A percentile compares a stretch with the other conserved stretches of the same genome.
These are phyloP conservation scores for Leucoagaricus sp. DNA, from an alignment of 1,284 basidiomycete genomes.

Conservation along the genomic window DNA sequence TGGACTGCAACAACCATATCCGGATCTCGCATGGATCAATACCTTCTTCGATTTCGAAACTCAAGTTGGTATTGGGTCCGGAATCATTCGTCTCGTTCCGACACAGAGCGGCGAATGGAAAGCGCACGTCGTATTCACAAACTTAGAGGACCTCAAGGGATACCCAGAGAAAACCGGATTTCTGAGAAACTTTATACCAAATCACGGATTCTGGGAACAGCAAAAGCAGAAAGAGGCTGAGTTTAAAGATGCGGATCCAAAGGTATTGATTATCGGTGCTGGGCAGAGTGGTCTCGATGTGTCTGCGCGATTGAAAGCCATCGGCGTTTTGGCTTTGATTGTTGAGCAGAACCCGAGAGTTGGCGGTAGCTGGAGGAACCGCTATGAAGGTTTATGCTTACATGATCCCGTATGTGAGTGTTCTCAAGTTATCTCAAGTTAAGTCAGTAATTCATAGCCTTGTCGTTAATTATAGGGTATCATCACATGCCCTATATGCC, in stretches of 20 bases:
- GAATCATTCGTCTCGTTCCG: constrained; percentile 14
- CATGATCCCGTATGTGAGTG: constrained; percentile 51
- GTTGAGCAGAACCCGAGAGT: constrained; percentile 55
- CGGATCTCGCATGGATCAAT: constrained; percentile 17
- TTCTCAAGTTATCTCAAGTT: not conserved
- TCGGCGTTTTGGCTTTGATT: constrained; percentile 54
- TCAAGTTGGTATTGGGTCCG: constrained; percentile 11
- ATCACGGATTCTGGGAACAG: constrained; percentile 38
- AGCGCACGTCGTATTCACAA: constrained; percentile 21
- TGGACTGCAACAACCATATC: not conserved
- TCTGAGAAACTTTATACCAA: constrained; percentile 27
- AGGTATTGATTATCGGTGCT: constrained; percentile 61
- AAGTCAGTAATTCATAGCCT: not conserved
- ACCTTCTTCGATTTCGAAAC: constrained; percentile 18
- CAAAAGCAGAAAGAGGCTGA: constrained; percentile 34
- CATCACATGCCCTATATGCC: constrained; percentile 60
- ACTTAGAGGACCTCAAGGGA: constrained; percentile 20
- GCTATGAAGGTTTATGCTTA: constrained; percentile 61
- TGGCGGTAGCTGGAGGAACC: constrained; percentile 59
- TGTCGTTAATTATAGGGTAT: constrained; percentile 39
- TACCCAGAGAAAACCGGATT: constrained; percentile 20
- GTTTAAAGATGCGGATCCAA: constrained; percentile 41
- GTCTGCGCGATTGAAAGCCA: constrained; percentile 57
- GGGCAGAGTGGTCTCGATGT: constrained; percentile 67
- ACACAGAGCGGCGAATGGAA: constrained; percentile 18